phyloP scores from a whole-genome alignment of 2,329 filamentous ascomycete species.

The Bipolaris gigantea region DNA sequence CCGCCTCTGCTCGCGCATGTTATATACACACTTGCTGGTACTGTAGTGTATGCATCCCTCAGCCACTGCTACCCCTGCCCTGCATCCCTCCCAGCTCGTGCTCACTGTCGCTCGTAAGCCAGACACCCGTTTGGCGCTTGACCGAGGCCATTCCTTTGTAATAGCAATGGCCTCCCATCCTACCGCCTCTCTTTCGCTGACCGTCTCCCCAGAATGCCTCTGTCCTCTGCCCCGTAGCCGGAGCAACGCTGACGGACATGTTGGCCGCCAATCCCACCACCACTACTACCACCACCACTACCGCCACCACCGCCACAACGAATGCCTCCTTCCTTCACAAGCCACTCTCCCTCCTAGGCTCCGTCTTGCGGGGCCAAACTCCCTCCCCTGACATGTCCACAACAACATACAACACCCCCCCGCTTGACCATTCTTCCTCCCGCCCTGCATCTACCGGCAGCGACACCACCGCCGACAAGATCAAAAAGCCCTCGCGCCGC shows the following conservation, averaged over 20 bases:
- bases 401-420: neutral
- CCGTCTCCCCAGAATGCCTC: slow-evolving; percentile 23
- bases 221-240: slow-evolving; percentile 9
- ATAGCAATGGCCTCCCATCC: slow-evolving; percentile 21
- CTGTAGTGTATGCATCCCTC: neutral
- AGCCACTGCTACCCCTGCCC: slow-evolving; percentile 3
- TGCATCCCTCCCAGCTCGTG: slow-evolving; percentile 20
- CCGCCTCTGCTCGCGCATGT: too few relatives aligned
- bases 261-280: slow-evolving; percentile 39
- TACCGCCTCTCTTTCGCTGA: slow-evolving; percentile 13
- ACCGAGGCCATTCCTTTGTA: slow-evolving; percentile 10
- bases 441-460: slow-evolving; percentile 46
- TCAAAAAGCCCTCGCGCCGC: slow-evolving; percentile 52
- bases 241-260: slow-evolving; percentile 44
- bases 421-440: slow-evolving; percentile 15
- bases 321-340: slow-evolving; percentile 37
- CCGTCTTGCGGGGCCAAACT: slow-evolving; percentile 32
- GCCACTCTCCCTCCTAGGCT: slow-evolving; percentile 41
- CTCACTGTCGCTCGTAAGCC: slow-evolving; percentile 39
- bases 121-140: slow-evolving; percentile 13
- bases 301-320: slow-evolving; percentile 21
- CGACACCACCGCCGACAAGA: slow-evolving; percentile 40
- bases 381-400: slow-evolving; percentile 12
- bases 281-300: slow-evolving; percentile 20
- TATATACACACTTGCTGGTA: neutral